These are phyloP conservation scores for Escallonia rubra DNA, from an alignment of 129 eudicot genomes.

Conservation along the genomic window DNA sequence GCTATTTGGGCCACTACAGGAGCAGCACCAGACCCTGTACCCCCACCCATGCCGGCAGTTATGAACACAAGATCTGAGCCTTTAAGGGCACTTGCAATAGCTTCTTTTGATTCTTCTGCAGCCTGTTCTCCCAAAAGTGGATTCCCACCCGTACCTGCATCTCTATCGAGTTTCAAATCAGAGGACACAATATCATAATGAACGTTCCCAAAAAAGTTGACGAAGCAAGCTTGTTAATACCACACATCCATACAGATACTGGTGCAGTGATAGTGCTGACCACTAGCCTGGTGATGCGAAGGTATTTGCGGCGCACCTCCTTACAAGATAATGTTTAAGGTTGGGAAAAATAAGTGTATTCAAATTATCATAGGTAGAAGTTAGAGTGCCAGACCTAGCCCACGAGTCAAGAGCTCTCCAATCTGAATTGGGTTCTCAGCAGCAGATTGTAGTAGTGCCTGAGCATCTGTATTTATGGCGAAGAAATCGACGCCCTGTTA, in stretches of 20 bases:
- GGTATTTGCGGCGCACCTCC: not conserved
- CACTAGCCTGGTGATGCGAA: not conserved
- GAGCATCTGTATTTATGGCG: conserved; percentile 97
- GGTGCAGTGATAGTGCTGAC: not conserved
- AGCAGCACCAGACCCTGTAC: conserved; percentile 99
- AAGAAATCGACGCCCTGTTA: conserved; percentile 94
- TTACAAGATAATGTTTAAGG: not conserved
- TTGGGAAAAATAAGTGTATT: not conserved
- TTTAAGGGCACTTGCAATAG: conserved; percentile 81
- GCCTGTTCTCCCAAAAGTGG: conserved; percentile 95
- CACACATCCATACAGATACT: not conserved
- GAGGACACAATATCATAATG: not conserved
- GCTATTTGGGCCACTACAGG: conserved; percentile 96
- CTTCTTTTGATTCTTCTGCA: conserved; percentile 95
- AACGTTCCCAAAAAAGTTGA: not conserved
- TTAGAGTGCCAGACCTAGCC: conserved; percentile 65
- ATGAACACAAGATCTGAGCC: conserved; percentile 98
- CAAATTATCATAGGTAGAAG: not conserved
- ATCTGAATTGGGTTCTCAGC: conserved; percentile 92
- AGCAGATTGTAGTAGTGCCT: conserved; percentile 83
- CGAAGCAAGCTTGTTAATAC: not conserved
- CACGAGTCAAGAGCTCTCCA: conserved; percentile 98
- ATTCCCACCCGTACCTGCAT: conserved; percentile 97
- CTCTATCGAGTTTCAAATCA: conserved; percentile 20
- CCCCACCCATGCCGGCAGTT: conserved; percentile 99